Conservation (phyloP, 2,329 filamentous ascomycete genomes). For the Triangularia verruculosa region DNA sequence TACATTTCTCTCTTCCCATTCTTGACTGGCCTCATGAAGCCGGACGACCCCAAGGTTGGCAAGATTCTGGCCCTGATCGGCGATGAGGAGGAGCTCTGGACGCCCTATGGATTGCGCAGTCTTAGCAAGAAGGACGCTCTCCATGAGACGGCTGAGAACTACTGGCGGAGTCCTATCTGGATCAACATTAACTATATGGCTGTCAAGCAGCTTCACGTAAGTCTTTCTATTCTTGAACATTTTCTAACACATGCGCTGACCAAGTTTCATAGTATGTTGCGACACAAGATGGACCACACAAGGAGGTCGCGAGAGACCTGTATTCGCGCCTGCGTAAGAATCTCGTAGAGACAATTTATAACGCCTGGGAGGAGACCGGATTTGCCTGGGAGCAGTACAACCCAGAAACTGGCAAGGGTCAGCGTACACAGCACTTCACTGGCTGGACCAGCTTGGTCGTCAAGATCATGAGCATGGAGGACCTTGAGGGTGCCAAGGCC, state of each 20-base stretch:
- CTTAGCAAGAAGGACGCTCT: slow-evolving; percentile 78
- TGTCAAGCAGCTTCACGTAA: slow-evolving; percentile 72
- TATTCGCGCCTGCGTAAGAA: slow-evolving; percentile 79
- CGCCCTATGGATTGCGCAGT: slow-evolving; percentile 81
- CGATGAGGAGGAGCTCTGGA: slow-evolving; percentile 86
- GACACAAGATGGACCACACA: slow-evolving; percentile 63
- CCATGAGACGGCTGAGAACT: slow-evolving; percentile 92
- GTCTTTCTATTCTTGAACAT: slow-evolving; percentile 34
- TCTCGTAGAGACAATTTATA: slow-evolving; percentile 83
- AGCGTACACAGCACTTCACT: slow-evolving; percentile 95
- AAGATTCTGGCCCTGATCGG: slow-evolving; percentile 73
- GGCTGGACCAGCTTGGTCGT: slow-evolving; percentile 99
- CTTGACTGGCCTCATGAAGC: slow-evolving; percentile 73
- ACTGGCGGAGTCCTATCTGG: slow-evolving; percentile 95
- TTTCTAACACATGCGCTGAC: neutral
- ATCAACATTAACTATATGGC: slow-evolving; percentile 94
- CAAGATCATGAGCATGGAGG: slow-evolving; percentile 94
- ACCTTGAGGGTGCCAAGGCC: slow-evolving; percentile 43
- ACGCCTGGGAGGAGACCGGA: slow-evolving; percentile 83
- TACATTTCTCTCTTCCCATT: slow-evolving; percentile 95
- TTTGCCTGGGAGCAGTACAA: slow-evolving; percentile 99
- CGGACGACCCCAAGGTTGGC: slow-evolving; percentile 71
- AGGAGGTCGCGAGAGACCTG: slow-evolving; percentile 64
- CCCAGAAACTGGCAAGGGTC: slow-evolving; percentile 86
- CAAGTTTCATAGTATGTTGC: slow-evolving; percentile 56